Percentiles rank a stretch among this genome's conserved stretches.
These are phyloP conservation scores for Leccinum pellstonianum DNA, from an alignment of 768 basidiomycete species.

Conservation along the genomic window DNA sequence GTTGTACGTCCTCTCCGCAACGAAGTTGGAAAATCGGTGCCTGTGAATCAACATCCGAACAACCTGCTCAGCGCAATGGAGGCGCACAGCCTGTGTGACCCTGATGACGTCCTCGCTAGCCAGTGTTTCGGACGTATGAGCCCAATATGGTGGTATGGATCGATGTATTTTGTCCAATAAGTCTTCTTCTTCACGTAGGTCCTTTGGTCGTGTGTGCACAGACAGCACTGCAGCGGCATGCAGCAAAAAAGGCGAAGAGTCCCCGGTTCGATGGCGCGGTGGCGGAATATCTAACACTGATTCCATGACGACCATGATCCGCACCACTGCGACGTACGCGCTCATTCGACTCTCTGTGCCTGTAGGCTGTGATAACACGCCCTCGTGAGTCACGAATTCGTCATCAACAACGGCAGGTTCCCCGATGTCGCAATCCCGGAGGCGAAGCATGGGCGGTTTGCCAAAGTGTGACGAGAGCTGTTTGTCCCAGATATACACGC, in stretches of 20 bases:
- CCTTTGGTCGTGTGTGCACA: slow-evolving; percentile 57
- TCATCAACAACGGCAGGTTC: slow-evolving; percentile 87
- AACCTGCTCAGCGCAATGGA: slow-evolving; percentile 86
- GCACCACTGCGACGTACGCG: slow-evolving; percentile 74
- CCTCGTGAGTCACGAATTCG: slow-evolving; percentile 80
- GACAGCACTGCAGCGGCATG: slow-evolving; percentile 69
- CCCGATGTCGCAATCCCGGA: slow-evolving; percentile 89
- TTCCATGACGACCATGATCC: slow-evolving; percentile 87
- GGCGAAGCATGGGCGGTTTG: slow-evolving; percentile 79
- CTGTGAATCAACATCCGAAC: slow-evolving; percentile 87
- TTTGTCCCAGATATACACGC: slow-evolving; percentile 96
- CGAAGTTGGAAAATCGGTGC: slow-evolving; percentile 76
- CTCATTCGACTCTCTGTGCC: slow-evolving; percentile 75
- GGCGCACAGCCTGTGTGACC: slow-evolving; percentile 81
- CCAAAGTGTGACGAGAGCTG: slow-evolving; percentile 89
- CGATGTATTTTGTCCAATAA: slow-evolving; percentile 77
- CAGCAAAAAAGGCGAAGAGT: slow-evolving; percentile 73
- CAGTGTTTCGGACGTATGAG: slow-evolving; percentile 76
- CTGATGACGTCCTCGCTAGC: slow-evolving; percentile 84
- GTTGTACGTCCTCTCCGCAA: slow-evolving; percentile 62
- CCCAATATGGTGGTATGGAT: slow-evolving; percentile 74
- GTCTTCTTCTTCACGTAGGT: slow-evolving; percentile 75
- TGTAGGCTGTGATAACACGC: slow-evolving; percentile 60
- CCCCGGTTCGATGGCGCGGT: slow-evolving; percentile 50
- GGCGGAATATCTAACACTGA: slow-evolving; percentile 83